These are phyloP conservation scores for Saccharomycopsis capsularis DNA, from an alignment of 805 yeast genomes.

Conservation along the genomic window DNA sequence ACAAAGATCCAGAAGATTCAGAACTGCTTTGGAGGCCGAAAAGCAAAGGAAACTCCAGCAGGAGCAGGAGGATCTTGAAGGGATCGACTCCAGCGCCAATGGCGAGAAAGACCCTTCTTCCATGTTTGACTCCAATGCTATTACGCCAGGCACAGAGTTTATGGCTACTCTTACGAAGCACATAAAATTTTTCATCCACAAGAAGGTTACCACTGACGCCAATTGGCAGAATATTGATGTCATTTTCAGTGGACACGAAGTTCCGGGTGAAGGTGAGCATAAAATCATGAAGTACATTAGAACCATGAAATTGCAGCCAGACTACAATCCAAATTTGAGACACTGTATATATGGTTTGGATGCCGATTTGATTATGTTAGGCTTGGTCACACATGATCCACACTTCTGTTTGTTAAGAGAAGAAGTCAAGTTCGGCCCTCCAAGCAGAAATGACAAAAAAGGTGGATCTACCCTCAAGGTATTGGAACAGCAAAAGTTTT, in stretches of 20 bases:
- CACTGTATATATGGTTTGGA: constrained; percentile 95
- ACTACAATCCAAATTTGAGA: constrained; percentile 71
- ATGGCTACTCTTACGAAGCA: constrained; percentile 83
- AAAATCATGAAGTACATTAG: constrained; percentile 92
- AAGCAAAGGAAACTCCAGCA: constrained; percentile 39
- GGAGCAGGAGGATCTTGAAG: constrained; percentile 18
- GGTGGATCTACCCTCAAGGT: constrained; percentile 33
- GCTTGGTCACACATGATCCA: constrained; percentile 89
- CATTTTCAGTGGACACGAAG: constrained; percentile 87
- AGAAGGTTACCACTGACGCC: constrained; percentile 79
- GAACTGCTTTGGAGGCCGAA: constrained; percentile 92
- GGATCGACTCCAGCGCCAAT: constrained; percentile 8
- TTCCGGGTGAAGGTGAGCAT: constrained; percentile 98
- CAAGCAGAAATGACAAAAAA: constrained; percentile 28
- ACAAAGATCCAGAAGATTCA: constrained; percentile 91
- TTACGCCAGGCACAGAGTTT: constrained; percentile 95
- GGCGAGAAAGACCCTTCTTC: constrained; percentile 15
- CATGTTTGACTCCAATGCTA: constrained; percentile 86
- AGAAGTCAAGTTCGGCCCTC: constrained; percentile 82
- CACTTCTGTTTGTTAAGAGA: constrained; percentile 91
- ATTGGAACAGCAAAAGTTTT: constrained; percentile 75
- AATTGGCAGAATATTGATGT: constrained; percentile 77
- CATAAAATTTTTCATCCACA: constrained; percentile 79
- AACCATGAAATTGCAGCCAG: constrained; percentile 62
- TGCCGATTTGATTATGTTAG: constrained; percentile 93